phyloP scores from a whole-genome alignment of 2,329 filamentous ascomycete genomes.

The Coniella lustricola region DNA sequence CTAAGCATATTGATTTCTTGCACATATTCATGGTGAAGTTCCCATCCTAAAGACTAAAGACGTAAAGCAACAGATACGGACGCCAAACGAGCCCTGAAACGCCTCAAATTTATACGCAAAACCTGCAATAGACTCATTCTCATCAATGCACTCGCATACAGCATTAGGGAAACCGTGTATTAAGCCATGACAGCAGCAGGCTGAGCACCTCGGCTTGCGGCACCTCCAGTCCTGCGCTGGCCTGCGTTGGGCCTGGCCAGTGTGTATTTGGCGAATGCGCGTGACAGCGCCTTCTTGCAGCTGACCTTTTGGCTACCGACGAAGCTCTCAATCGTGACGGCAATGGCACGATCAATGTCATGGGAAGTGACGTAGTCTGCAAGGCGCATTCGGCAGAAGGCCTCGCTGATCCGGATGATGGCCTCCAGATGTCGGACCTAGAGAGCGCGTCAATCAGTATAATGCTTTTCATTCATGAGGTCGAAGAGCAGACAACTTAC shows the following conservation, averaged over 20 bases:
- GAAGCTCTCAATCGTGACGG: constrained; percentile 93
- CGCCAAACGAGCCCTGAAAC: constrained; percentile 6
- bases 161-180: not conserved
- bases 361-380: constrained; percentile 85
- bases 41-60: not conserved
- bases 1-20: no score
- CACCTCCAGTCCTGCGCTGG: constrained; percentile 19
- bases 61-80: constrained; percentile 3
- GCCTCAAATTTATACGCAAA: constrained; percentile 3
- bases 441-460: not conserved
- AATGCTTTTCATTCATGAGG: not conserved
- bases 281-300: constrained; percentile 90
- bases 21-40: constrained; percentile 8
- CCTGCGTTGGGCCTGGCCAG: constrained; percentile 40
- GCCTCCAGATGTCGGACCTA: constrained; percentile 96
- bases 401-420: constrained; percentile 89
- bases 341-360: constrained; percentile 95
- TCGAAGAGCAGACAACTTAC: constrained; percentile 57
- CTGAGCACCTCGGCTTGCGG: constrained; percentile 18
- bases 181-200: constrained; percentile 14
- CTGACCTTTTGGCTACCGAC: constrained; percentile 94
- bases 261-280: constrained; percentile 94
- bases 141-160: not conserved
- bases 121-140: no score
- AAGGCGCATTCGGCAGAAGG: constrained; percentile 97